Conservation (phyloP, 768 basidiomycete genomes). For the Scleroderma citrinum region DNA sequence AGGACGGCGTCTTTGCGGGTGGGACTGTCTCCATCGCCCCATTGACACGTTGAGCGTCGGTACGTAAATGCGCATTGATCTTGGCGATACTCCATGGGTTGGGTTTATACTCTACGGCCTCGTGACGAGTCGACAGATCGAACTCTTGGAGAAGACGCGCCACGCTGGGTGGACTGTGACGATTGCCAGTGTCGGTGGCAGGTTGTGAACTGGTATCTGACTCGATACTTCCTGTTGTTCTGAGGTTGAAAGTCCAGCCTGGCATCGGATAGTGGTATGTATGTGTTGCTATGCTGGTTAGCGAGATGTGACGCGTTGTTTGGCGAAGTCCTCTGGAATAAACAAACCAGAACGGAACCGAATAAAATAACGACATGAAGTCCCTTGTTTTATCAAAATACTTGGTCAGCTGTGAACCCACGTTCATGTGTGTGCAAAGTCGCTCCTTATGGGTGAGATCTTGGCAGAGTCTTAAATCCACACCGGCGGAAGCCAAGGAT, state of each 20-base stretch:
- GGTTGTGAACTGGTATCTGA: conserved; percentile 15
- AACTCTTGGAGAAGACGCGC: conserved; percentile 39
- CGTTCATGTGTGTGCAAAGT: background rate
- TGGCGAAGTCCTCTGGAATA: background rate
- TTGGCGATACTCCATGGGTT: conserved; percentile 82
- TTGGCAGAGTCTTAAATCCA: background rate
- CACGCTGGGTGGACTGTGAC: conserved; percentile 12
- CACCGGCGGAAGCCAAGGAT: background rate
- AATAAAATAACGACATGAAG: too few relatives aligned
- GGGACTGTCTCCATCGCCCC: background rate
- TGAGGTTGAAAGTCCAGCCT: conserved; percentile 27
- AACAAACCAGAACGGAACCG: too few relatives aligned
- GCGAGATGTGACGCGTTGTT: background rate
- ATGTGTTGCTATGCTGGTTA: background rate
- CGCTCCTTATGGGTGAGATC: too few relatives aligned
- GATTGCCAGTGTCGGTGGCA: conserved; percentile 15
- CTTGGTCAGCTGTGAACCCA: background rate
- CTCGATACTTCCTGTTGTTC: conserved; percentile 5
- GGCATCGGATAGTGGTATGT: background rate
- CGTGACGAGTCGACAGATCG: conserved; percentile 55
- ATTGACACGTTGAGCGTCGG: background rate
- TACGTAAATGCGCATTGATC: conserved; percentile 62
- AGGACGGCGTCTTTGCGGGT: background rate
- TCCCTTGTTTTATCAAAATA: too few relatives aligned
- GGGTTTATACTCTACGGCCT: conserved; percentile 58